phyloP scores from a whole-genome alignment of 192 early-diverging fungal genomes.

The Chytriomyces sp. region DNA sequence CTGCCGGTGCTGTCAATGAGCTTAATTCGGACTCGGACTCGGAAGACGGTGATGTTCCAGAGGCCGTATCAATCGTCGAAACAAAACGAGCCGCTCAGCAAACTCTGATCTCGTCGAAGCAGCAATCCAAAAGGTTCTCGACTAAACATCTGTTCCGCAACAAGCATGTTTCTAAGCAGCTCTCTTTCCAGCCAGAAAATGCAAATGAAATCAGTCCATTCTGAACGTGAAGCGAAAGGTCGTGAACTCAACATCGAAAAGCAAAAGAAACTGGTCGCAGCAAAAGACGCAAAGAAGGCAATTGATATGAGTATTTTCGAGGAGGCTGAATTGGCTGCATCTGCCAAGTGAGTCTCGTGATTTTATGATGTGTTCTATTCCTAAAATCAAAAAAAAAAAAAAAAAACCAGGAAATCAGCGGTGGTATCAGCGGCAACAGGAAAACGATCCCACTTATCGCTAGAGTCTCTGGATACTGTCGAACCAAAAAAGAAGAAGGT shows the following conservation, averaged over 20 bases:
- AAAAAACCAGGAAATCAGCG: not conserved
- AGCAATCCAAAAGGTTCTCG: not conserved
- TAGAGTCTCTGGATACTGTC: not conserved
- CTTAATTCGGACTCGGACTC: not conserved
- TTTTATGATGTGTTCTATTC: not conserved
- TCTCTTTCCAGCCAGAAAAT: conserved; percentile 22
- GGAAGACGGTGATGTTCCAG: conserved; percentile 7
- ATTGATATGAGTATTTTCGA: conserved; percentile 28
- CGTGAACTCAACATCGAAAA: conserved; percentile 26
- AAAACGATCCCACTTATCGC: not conserved
- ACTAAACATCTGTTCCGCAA: not conserved
- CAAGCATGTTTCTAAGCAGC: not conserved
- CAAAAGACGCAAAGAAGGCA: conserved; percentile 22
- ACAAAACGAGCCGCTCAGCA: not conserved
- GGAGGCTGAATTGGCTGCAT: conserved; percentile 10
- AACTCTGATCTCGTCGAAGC: not conserved
- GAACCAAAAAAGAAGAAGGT: not conserved
- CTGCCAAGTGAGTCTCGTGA: not conserved
- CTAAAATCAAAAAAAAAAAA: not conserved
- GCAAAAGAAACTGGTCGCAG: conserved; percentile 27
- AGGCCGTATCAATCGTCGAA: conserved; percentile 15
- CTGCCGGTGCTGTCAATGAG: not conserved
- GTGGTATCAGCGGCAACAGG: not conserved
- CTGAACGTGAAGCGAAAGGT: conserved; percentile 17
- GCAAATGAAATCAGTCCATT: conserved; percentile 6